phyloP scores from a whole-genome alignment of 371 early-diverging fungal genomes.

The Mortierella sp. region DNA sequence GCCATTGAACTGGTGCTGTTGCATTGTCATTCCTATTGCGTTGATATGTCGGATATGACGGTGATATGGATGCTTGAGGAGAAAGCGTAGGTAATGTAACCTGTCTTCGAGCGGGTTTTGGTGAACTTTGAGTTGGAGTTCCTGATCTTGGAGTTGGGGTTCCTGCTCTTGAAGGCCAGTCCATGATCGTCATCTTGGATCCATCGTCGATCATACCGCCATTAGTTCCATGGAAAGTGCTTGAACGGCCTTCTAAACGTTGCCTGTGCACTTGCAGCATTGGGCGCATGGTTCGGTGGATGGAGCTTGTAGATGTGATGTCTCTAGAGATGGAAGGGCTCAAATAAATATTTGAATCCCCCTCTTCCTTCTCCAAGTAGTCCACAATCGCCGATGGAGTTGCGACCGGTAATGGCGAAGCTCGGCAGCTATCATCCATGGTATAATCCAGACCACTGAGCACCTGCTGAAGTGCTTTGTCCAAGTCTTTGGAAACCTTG shows the following conservation, averaged over 20 bases:
- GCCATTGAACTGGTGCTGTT: slow-evolving; percentile 19
- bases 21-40: slow-evolving; percentile 8
- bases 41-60: neutral
- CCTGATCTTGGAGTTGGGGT: neutral
- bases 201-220: neutral
- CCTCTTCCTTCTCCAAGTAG: slow-evolving; percentile 30
- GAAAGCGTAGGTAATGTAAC: neutral
- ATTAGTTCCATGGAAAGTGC: slow-evolving; percentile 4
- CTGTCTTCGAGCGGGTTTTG: neutral
- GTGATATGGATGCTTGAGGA: neutral
- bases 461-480: slow-evolving; percentile 22
- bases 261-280: slow-evolving; percentile 1
- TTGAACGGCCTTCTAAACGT: neutral
- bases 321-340: slow-evolving; percentile 37
- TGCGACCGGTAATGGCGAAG: neutral
- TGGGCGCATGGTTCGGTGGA: slow-evolving; percentile 15
- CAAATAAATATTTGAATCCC: slow-evolving; percentile 8
- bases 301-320: slow-evolving; percentile 24
- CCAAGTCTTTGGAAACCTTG: slow-evolving; percentile 21
- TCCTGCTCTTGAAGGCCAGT: slow-evolving; percentile 1
- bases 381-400: slow-evolving; percentile 9
- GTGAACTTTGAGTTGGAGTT: neutral
- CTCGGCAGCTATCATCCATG: neutral
- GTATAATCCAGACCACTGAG: slow-evolving; percentile 9
- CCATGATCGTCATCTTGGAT: slow-evolving; percentile 15